Conservation (phyloP, 305 asterid species). For the Fraxinus nigra region DNA sequence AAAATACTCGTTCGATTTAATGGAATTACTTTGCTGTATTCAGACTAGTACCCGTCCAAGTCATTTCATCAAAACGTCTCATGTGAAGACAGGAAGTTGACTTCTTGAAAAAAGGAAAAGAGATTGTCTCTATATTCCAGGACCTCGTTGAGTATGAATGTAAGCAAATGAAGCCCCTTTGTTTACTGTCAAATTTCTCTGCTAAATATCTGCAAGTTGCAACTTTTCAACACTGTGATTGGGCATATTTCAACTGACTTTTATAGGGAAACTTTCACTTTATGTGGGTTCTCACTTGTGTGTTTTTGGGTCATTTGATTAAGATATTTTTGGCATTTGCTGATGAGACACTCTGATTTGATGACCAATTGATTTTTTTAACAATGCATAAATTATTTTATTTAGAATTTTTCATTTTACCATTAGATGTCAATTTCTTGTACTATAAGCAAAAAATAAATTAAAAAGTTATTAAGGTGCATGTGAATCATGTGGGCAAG, state of each 20-base stretch:
- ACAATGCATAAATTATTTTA: neutral
- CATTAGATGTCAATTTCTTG: neutral
- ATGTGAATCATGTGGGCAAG: slow-evolving; percentile 25
- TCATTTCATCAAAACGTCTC: neutral
- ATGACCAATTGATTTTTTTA: neutral
- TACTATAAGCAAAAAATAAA: neutral
- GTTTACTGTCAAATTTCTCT: neutral
- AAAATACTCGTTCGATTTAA: neutral
- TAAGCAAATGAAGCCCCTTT: neutral
- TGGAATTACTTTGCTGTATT: neutral
- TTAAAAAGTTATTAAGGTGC: neutral
- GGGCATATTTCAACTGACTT: neutral
- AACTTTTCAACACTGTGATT: neutral
- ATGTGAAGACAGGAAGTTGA: neutral
- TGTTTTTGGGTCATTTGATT: neutral
- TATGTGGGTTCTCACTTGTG: neutral
- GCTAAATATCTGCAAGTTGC: neutral
- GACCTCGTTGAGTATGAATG: neutral
- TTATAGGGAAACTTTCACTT: neutral
- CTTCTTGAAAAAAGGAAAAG: neutral
- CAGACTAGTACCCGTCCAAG: neutral
- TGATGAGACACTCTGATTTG: neutral
- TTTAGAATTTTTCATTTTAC: neutral
- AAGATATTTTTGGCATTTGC: neutral
- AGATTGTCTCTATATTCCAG: neutral